Evolutionary conservation across 208 protist genomes (phyloP).

Genomic region (Crithidia acanthocephali): DNA sequence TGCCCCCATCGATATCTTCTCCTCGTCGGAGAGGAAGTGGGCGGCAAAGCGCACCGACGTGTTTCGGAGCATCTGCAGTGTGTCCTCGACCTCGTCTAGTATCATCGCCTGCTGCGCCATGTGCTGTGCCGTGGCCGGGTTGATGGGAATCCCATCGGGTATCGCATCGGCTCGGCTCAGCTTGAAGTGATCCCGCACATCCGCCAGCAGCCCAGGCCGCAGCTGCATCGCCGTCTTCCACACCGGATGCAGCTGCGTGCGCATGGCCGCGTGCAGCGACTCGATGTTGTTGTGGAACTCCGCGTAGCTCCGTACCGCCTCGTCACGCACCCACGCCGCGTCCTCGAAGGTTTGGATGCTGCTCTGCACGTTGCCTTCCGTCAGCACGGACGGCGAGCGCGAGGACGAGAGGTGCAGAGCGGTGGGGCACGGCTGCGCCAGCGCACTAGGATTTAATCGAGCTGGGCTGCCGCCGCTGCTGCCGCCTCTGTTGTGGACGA

Average conservation of each 20-base stretch:
- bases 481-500: too few species aligned
- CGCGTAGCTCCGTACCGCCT: constrained; percentile 76
- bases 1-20: constrained; percentile 80
- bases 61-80: constrained; percentile 44
- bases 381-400: constrained; percentile 29
- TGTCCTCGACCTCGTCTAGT: constrained; percentile 47
- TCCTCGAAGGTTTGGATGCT: constrained; percentile 85
- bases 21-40: constrained; percentile 70
- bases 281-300: constrained; percentile 90
- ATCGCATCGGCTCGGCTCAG: constrained; percentile 49
- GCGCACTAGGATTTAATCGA: neutral
- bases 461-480: neutral
- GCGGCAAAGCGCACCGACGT: constrained; percentile 81
- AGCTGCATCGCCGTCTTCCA: constrained; percentile 79
- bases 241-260: constrained; percentile 57
- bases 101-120: constrained; percentile 55
- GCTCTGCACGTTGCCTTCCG: constrained; percentile 68
- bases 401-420: neutral
- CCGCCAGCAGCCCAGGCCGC: constrained; percentile 43
- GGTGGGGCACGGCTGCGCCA: neutral
- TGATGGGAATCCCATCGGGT: constrained; percentile 58
- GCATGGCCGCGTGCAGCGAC: constrained; percentile 52
- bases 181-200: constrained; percentile 30
- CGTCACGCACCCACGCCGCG: constrained; percentile 61
- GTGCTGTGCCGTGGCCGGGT: constrained; percentile 18